Percentiles rank a stretch among this genome's conserved stretches.
phyloP scores from a whole-genome alignment of 768 basidiomycete genomes.

The Jaapia argillacea region DNA sequence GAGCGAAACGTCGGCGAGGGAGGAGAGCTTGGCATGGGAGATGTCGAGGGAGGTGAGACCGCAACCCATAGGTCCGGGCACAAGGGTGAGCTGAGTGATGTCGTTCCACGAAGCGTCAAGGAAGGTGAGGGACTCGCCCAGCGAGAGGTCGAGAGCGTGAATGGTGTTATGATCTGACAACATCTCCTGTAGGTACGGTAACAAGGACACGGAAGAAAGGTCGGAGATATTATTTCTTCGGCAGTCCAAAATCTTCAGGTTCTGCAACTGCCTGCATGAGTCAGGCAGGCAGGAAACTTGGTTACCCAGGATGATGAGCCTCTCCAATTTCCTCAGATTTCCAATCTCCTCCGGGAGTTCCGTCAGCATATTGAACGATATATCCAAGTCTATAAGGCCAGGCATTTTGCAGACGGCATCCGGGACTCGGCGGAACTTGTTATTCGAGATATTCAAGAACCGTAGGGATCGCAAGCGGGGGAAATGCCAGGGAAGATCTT shows the following conservation, averaged over 20 bases:
- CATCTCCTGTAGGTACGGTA: constrained; percentile 61
- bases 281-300: constrained; percentile 63
- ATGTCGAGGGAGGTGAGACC: constrained; percentile 74
- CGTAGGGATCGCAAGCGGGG: constrained; percentile 60
- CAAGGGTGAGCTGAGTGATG: constrained; percentile 66
- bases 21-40: constrained; percentile 80
- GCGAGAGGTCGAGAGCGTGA: constrained; percentile 68
- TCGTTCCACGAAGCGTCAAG: constrained; percentile 85
- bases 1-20: constrained; percentile 66
- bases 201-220: constrained; percentile 52
- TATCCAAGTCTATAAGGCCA: constrained; percentile 75
- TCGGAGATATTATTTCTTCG: constrained; percentile 78
- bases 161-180: constrained; percentile 78
- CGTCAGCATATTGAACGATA: constrained; percentile 88
- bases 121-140: constrained; percentile 53
- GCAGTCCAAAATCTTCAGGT: constrained; percentile 69
- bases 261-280: constrained; percentile 42
- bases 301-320: constrained; percentile 81
- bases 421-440: constrained; percentile 78
- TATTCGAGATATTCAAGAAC: constrained; percentile 90
- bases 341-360: constrained; percentile 78
- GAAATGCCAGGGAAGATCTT: constrained; percentile 80
- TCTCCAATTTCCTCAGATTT: constrained; percentile 53
- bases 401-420: constrained; percentile 62
- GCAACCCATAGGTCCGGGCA: constrained; percentile 36